Conservation (phyloP, 192 early-diverging fungal species). For the Rhizophagus prolifer region DNA sequence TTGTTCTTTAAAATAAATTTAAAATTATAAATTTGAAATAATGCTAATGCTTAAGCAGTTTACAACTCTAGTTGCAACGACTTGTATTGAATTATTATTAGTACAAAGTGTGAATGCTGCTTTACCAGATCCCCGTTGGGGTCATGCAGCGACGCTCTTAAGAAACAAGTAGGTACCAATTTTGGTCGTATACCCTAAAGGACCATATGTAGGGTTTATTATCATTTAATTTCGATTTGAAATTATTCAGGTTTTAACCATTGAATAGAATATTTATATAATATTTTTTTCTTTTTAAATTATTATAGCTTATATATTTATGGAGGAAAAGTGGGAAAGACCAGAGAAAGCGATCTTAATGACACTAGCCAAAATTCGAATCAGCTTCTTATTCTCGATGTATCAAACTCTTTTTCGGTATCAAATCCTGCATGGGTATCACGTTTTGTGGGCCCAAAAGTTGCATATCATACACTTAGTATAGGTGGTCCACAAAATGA, state of each 20-base stretch:
- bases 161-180: not conserved
- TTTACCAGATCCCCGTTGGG: not conserved
- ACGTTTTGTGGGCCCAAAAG: conserved; percentile 17
- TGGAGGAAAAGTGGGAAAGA: conserved; percentile 1
- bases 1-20: too few relatives aligned
- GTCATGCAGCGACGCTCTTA: not conserved
- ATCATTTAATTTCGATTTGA: not conserved
- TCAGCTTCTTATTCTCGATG: conserved; percentile 2
- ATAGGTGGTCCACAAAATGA: conserved; percentile 26
- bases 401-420: not conserved
- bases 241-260: not conserved
- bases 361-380: not conserved
- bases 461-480: conserved; percentile 27
- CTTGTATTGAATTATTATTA: not conserved
- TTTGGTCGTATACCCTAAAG: too few relatives aligned
- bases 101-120: not conserved
- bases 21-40: not conserved
- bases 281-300: not conserved
- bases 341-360: not conserved
- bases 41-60: not conserved
- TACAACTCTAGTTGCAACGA: not conserved
- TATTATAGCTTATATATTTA: conserved; percentile 17
- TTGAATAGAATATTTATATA: not conserved
- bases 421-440: not conserved
- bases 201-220: not conserved